Evolutionary conservation across 2,329 filamentous ascomycete species (phyloP).

Genomic region (Aspergillus eucalypticola): DNA sequence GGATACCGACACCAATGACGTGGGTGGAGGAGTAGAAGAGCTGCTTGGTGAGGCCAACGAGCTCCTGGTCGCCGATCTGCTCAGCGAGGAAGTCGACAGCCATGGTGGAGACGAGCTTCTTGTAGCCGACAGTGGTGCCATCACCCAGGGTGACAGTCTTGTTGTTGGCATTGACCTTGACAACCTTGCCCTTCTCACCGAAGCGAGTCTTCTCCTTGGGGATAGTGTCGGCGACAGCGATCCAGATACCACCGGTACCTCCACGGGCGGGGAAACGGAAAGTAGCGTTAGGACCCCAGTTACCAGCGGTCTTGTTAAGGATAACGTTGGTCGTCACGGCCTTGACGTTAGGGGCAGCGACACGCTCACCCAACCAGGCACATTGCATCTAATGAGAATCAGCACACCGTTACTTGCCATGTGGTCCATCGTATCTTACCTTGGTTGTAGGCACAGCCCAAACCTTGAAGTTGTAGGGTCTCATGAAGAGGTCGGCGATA

Average conservation of each 20-base stretch:
- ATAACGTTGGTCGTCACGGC: conserved; percentile 90
- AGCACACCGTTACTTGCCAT: conserved; percentile 7
- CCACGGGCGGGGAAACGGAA: conserved; percentile 97
- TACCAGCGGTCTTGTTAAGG: conserved; percentile 90
- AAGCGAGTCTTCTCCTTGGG: conserved; percentile 90
- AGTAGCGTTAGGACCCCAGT: conserved; percentile 97
- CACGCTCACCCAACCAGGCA: conserved; percentile 96
- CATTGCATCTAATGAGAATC: conserved; percentile 81
- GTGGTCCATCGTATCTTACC: conserved; percentile 54
- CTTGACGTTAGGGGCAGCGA: conserved; percentile 95
- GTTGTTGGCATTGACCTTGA: conserved; percentile 80
- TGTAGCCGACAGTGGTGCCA: conserved; percentile 85
- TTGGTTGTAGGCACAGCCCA: conserved; percentile 98
- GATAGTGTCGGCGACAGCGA: conserved; percentile 88
- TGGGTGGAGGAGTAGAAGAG: conserved; percentile 97
- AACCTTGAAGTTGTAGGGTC: conserved; percentile 99
- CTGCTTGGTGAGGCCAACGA: conserved; percentile 79
- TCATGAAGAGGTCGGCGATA: conserved; percentile 95
- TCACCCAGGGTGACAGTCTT: conserved; percentile 81
- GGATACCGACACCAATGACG: conserved; percentile 93
- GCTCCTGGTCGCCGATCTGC: conserved; percentile 82
- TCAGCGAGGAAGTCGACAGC: conserved; percentile 85
- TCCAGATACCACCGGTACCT: conserved; percentile 98
- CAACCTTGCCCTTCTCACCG: conserved; percentile 79
- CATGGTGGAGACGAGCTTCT: conserved; percentile 95